Percentiles rank a stretch among this genome's conserved stretches.
Conservation (phyloP, 2,329 filamentous ascomycete genomes). For the Venturia pyrina region DNA sequence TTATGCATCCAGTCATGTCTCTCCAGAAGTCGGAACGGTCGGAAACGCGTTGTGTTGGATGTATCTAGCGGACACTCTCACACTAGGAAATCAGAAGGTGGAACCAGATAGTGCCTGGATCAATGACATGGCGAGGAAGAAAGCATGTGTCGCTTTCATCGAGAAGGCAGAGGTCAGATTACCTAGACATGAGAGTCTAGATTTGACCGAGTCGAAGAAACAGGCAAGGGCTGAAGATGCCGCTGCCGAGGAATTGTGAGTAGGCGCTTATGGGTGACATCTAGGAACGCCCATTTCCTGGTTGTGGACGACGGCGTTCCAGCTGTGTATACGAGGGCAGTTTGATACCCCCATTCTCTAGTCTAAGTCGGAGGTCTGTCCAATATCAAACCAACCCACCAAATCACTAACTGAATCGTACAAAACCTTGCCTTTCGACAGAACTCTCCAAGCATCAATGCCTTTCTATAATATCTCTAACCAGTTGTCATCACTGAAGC, state of each 20-base stretch:
- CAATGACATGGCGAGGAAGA: slow-evolving; percentile 61
- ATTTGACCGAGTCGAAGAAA: neutral
- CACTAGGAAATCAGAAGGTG: slow-evolving; percentile 43
- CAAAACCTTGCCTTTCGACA: too few relatives aligned
- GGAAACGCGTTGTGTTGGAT: slow-evolving; percentile 70
- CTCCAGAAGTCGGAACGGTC: slow-evolving; percentile 72
- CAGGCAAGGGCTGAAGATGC: neutral
- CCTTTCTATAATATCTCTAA: too few relatives aligned
- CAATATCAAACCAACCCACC: too few relatives aligned
- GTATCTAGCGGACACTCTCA: slow-evolving; percentile 61
- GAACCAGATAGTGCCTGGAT: slow-evolving; percentile 57
- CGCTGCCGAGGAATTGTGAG: neutral
- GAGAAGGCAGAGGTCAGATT: slow-evolving; percentile 36
- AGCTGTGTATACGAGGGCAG: too few relatives aligned
- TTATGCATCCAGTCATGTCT: slow-evolving; percentile 56
- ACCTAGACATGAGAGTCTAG: neutral
- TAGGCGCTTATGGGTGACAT: too few relatives aligned
- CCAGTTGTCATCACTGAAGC: too few relatives aligned
- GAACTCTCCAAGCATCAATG: too few relatives aligned
- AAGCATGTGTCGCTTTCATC: slow-evolving; percentile 49
- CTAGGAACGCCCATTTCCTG: too few relatives aligned
- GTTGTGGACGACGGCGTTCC: too few relatives aligned
- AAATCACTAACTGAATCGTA: too few relatives aligned
- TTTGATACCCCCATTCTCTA: too few relatives aligned
- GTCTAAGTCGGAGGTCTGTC: too few relatives aligned